Conservation (phyloP, 352 stramenopile genomes). For the Poterioochromonas sp. region DNA sequence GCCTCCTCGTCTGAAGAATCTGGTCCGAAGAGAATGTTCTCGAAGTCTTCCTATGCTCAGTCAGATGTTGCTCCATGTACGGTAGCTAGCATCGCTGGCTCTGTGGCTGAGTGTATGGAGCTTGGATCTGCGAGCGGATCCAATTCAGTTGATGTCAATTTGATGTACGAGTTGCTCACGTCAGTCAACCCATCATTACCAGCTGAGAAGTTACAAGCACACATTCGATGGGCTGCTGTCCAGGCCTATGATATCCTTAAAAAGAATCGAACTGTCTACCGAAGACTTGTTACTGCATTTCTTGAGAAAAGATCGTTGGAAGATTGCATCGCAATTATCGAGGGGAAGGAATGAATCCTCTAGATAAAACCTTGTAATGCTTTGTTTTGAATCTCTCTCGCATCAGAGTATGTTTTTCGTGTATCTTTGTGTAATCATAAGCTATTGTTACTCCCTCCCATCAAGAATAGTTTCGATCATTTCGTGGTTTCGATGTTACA, state of each 20-base stretch:
- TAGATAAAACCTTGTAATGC: no score
- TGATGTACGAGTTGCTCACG: background rate
- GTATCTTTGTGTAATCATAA: no score
- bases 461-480: no score
- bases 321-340: background rate
- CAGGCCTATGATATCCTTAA: background rate
- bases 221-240: background rate
- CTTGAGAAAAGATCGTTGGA: background rate
- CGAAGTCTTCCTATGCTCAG: background rate
- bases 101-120: background rate
- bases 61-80: background rate
- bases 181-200: background rate
- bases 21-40: background rate
- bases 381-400: no score
- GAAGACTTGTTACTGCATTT: background rate
- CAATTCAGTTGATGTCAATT: background rate
- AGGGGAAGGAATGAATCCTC: no score
- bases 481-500: no score
- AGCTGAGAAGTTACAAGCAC: background rate
- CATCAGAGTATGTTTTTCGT: no score
- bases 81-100: background rate
- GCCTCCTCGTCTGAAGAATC: no score
- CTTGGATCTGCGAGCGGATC: background rate
- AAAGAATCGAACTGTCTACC: background rate
- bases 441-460: no score